Base-by-base conservation (phyloP, 148 eudicot genomes). In the Spergularia bocconei region DNA sequence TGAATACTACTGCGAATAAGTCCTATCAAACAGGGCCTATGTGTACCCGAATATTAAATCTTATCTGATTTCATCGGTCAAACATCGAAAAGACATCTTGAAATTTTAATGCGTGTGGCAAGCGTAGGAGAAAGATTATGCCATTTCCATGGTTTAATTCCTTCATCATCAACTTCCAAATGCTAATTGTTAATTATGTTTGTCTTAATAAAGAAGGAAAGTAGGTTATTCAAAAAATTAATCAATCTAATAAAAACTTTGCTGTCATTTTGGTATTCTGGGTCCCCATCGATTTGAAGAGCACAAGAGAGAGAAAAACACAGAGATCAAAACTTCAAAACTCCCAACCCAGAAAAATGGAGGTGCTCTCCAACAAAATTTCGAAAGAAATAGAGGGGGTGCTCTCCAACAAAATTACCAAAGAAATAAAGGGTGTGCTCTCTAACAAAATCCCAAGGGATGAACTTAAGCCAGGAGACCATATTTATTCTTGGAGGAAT, bases 401-500 rank as follows among this genome's bases (percentile, higher is more conserved):
- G 38, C 68, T 86, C 11, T 88, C 90, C 15, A 89, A 91, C 79
- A 91, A 88, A 77, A 81, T 85, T 20, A 12, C 44, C 50, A 54
- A 6, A 50, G 20, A 8, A 61, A 20, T 54, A 74, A 82, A 82
- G 83, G 85, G 83, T 52, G 81, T 89, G 38, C 68, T 86, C 11
- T 88, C 90, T 13, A 89, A 91, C 79, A 91, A 88, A 77, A 81
- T 85, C 56, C 56, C 36, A 41, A 86, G 62, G 73, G 87, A 86
- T 20, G 72, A 81, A 16, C 62, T 91, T 0, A 86, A 89, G 52
- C 77, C 88, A 0, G 97, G 93, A 53, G 93, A 91, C 78, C 97
- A 91, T 79, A 87, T 89, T 79, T 91, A 91, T 75, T 82, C 93
- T 9, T 91, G 93, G 97, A 79, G 93, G 61, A 75, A 69, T 66